These are phyloP conservation scores for Diaporthe citriasiana DNA, from an alignment of 2,329 filamentous ascomycete species.

Conservation along the genomic window DNA sequence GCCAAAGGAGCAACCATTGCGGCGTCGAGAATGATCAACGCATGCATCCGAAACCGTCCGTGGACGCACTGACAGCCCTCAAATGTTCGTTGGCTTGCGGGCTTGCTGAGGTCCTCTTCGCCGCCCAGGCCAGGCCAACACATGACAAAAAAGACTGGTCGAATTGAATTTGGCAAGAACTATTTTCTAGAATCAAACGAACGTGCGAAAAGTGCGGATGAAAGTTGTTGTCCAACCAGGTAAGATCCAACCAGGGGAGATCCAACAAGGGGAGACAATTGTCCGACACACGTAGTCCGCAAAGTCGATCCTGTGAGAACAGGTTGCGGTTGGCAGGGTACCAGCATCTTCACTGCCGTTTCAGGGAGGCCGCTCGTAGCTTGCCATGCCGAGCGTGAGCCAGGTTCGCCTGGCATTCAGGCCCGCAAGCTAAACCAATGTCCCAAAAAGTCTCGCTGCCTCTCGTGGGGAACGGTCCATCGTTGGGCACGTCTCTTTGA, in stretches of 20 bases:
- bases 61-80: constrained; percentile 28
- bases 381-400: constrained; percentile 4
- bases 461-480: constrained; percentile 16
- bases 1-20: constrained; percentile 23
- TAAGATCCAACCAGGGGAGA: too few species aligned
- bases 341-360: constrained; percentile 17
- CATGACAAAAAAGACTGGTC: not conserved
- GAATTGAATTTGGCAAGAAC: not conserved
- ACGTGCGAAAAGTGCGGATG: not conserved
- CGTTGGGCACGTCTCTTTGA: constrained; percentile 4
- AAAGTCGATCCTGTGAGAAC: not conserved
- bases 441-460: constrained; percentile 12
- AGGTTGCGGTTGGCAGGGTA: constrained; percentile 1
- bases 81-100: not conserved
- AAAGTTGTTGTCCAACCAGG: constrained; percentile 4
- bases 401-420: constrained; percentile 9
- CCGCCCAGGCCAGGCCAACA: not conserved
- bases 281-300: constrained; percentile 20
- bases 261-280: constrained; percentile 1
- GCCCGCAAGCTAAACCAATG: not conserved
- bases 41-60: constrained; percentile 26
- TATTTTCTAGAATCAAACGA: constrained; percentile 18
- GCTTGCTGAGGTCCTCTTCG: not conserved
- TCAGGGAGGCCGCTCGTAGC: constrained; percentile 26
- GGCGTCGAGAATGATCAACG: constrained; percentile 25